Evolutionary conservation across 148 eudicot genomes (phyloP), one percentile per base, ranked within the genome.

Genomic region (Diospyros lotus): DNA sequence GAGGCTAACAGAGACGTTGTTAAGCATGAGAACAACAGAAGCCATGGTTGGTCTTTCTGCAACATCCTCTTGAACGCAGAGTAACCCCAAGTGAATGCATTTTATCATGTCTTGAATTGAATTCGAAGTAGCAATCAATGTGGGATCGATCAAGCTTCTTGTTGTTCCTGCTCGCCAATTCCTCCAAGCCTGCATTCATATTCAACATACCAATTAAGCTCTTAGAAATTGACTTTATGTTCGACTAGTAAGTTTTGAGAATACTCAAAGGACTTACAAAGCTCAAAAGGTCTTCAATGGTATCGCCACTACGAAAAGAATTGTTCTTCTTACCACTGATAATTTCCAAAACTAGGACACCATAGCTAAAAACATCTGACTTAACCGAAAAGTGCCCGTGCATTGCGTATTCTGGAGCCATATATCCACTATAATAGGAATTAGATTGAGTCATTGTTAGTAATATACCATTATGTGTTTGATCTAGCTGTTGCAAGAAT

Each of bases 331-430:
- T 61, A 2, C 81, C 81, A 10, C 68, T 79, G 28, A 79, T 50
- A 62, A 79, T 80, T 59, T 80, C 83, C 54, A 76, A 55, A 18
- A 76, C 50, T 67, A 80, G 45, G 42, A 80, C 83, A 6, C 79
- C 83, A 38, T 64, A 80, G 56, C 79, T 80, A 62, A 64, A 80
- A 1, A 76, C 79, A 18, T 80, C 69, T 0, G 76, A 80, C 51
- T 69, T 72, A 40, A 71, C 15, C 7, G 73, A 71, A 40, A 76
- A 64, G 10, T 66, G 72, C n/a, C 76, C 82, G n/a, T 75, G 75
- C 41, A 65, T 48, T 14, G 72, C 75, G 5, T 75, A 71, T 58
- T 71, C 78, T 9, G 75, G 76, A n/a, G 76, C 72, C 79, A 80
- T 80, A 41, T 71, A 80, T 4, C 75, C 75, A 58, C 79, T 80